Base-by-base conservation (phyloP, 306 rosid species). In the Malus domestica region DNA sequence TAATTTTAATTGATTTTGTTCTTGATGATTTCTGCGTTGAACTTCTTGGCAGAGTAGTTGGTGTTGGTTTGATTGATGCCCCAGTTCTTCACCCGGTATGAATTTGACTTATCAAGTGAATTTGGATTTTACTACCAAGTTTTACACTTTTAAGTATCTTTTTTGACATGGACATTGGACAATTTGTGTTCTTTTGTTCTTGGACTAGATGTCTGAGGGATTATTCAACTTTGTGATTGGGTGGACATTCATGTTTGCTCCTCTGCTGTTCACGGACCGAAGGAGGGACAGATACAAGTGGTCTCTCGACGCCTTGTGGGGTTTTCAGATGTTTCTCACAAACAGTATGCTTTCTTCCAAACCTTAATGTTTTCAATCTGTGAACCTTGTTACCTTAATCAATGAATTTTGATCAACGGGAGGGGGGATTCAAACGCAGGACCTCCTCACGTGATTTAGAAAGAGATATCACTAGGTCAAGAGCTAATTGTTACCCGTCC, bases 81-180 rank as follows among this genome's bases (percentile, higher is more conserved):
- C 96, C 98, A 16, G 87, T 91, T 81, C 95, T 94, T 83, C 98
- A 94, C 86, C 98, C 96, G 70, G 98, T 94, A 81, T 83, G 93
- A 61, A 79, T 76, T 72, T 60, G 20, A 25, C 76, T 8, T 61
- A 11, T 13, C 15, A 13, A 74, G 42, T 75, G 15, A n/a, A 69
- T 65, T 30, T 55, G 40, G 52, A 68, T 59, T 18, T 12, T 42
- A 60, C 61, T 33, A 29, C 32, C 52, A 61, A n/a, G 61, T 27
- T 30, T 69, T 11, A 58, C 30, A 9, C 20, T 57, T 22, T 22
- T 20, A 62, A 35, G 52, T 33, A 25, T 61, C 6, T 19, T 25
- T 46, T 14, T 27, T 82, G 67, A 78, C 67, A 59, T 80, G 73
- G 67, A 51, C 64, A 73, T 67, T 58, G 70, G 74, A 32, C 32